Percentiles rank a stretch among this genome's conserved stretches.
Evolutionary conservation across 225 moss, liverwort and hornwort genomes (phyloP).

Genomic region (Sphagnum tenellum): DNA sequence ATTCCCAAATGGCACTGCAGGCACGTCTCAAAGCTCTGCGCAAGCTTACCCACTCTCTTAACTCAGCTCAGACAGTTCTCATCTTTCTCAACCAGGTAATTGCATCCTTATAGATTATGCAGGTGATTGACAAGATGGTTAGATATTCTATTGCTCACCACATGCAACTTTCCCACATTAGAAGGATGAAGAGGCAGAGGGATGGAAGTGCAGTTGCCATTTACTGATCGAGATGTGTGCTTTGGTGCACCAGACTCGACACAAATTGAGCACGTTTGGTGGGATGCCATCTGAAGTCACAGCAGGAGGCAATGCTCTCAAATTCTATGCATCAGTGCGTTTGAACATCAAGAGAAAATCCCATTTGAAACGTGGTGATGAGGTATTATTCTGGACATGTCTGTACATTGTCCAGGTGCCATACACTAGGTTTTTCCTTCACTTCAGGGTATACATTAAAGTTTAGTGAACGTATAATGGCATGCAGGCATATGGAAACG

Average conservation of each 20-base stretch:
- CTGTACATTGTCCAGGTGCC: background rate
- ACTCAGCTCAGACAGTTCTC: constrained; percentile 54
- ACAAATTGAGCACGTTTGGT: constrained; percentile 42
- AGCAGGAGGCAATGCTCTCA: constrained; percentile 64
- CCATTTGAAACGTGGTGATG: constrained; percentile 46
- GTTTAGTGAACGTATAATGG: too few species aligned
- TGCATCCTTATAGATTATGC: background rate
- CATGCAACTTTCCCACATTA: background rate
- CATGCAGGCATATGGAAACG: constrained; percentile 45
- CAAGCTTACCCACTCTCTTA: constrained; percentile 66
- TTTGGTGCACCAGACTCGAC: constrained; percentile 25
- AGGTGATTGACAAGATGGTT: background rate
- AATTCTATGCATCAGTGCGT: constrained; percentile 59
- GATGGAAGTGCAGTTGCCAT: constrained; percentile 3
- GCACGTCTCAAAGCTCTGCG: constrained; percentile 75
- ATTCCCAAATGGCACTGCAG: constrained; percentile 72
- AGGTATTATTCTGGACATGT: constrained; percentile 15
- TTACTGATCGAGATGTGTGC: background rate
- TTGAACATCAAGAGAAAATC: constrained; percentile 47
- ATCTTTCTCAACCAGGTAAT: constrained; percentile 79
- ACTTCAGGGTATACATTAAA: too few species aligned
- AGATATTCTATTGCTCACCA: background rate
- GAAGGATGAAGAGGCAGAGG: constrained; percentile 5
- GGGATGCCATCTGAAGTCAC: constrained; percentile 44
- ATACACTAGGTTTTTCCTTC: too few species aligned